Conservation (phyloP, 23 red algal genomes). For the Chondrus crispus region DNA sequence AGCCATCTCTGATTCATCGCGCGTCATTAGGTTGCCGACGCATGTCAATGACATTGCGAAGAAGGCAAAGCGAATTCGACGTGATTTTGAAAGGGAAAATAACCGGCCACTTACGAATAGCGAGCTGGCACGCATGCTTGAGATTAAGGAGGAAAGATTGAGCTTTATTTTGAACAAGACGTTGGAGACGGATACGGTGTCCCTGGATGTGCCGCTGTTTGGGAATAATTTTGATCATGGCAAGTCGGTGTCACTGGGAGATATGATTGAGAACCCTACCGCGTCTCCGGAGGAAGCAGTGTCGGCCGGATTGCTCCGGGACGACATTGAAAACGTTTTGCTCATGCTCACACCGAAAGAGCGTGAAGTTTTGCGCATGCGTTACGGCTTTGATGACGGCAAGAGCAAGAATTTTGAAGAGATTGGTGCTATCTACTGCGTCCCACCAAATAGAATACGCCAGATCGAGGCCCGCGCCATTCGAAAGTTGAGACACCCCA, state of each 20-base stretch:
- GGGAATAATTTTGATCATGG: neutral
- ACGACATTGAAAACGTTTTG: conserved; percentile 83
- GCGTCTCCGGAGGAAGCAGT: conserved; percentile 73
- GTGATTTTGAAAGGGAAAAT: conserved; percentile 31
- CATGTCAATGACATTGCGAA: conserved; percentile 62
- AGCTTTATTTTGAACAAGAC: conserved; percentile 59
- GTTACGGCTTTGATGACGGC: conserved; percentile 92
- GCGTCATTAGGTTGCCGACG: conserved; percentile 72
- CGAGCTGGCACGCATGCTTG: conserved; percentile 62
- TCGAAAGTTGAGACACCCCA: conserved; percentile 72
- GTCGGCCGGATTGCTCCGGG: conserved; percentile 31
- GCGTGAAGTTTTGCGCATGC: conserved; percentile 88
- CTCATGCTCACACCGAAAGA: conserved; percentile 73
- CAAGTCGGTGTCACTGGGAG: conserved; percentile 49
- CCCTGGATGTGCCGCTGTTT: conserved; percentile 60
- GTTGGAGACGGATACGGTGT: conserved; percentile 68
- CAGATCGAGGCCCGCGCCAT: conserved; percentile 91
- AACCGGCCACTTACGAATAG: conserved; percentile 8
- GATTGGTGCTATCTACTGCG: conserved; percentile 75
- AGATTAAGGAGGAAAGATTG: conserved; percentile 44
- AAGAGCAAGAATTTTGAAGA: conserved; percentile 83
- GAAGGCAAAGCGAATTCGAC: conserved; percentile 33
- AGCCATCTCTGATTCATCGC: conserved; percentile 58
- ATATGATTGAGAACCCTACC: conserved; percentile 41
- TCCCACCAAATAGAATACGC: conserved; percentile 81